Evolutionary conservation across 139 green algal genomes (phyloP).

Genomic region (Ettlia oleoabundans): DNA sequence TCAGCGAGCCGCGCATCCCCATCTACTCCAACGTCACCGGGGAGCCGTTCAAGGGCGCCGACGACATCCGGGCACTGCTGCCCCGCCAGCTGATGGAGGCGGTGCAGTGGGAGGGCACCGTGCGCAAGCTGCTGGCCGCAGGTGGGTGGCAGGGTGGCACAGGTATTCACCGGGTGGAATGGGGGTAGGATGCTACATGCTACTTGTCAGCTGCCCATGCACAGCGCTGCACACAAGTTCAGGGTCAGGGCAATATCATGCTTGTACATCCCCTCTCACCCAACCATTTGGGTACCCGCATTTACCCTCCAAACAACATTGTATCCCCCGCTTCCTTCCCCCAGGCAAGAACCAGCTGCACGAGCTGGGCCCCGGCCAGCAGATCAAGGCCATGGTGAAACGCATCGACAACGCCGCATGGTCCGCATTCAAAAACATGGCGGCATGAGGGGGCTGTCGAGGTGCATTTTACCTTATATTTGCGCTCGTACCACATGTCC

Average conservation of each 20-base stretch:
- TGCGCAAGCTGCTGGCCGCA: conserved; percentile 56
- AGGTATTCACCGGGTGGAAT: too few relatives aligned
- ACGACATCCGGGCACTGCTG: conserved; percentile 71
- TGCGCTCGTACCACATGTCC: too few relatives aligned
- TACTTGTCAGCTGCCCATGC: too few relatives aligned
- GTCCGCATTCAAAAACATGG: conserved; percentile 76
- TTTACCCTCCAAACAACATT: too few relatives aligned
- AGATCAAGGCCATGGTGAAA: conserved; percentile 97
- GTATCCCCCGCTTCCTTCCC: not conserved
- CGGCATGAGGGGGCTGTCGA: conserved; percentile 34
- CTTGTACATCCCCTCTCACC: too few relatives aligned
- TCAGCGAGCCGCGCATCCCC: conserved; percentile 77
- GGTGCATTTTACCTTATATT: too few relatives aligned
- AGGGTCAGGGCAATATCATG: too few relatives aligned
- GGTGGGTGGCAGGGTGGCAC: too few relatives aligned
- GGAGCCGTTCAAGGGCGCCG: conserved; percentile 64
- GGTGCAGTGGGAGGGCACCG: conserved; percentile 74
- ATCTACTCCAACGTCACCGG: conserved; percentile 93
- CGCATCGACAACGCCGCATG: conserved; percentile 74
- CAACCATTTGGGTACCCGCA: too few relatives aligned
- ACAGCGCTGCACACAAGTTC: too few relatives aligned
- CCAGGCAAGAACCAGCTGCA: conserved; percentile 72
- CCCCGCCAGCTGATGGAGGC: conserved; percentile 89
- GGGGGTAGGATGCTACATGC: too few relatives aligned
- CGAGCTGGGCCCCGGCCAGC: conserved; percentile 88